Conservation (phyloP, 179 eudicot genomes). For the Beta corolliflora region DNA sequence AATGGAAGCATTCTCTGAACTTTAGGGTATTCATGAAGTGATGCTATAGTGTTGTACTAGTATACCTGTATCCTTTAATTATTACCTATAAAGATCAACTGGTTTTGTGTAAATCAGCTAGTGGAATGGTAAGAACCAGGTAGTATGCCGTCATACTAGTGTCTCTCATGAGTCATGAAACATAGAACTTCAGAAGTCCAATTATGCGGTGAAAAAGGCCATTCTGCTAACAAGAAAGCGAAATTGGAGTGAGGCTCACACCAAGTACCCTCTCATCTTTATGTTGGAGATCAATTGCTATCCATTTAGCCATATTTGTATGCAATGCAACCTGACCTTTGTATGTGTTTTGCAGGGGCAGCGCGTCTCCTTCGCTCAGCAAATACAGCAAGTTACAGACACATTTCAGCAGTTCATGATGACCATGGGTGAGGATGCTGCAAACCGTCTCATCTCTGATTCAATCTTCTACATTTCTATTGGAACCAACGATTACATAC, state of each 20-base stretch:
- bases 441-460: conserved; percentile 53
- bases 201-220: background rate
- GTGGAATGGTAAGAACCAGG: background rate
- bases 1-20: background rate
- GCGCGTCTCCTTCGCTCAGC: conserved; percentile 76
- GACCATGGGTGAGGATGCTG: conserved; percentile 68
- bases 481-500: conserved; percentile 87
- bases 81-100: background rate
- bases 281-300: no score
- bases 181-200: background rate
- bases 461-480: conserved; percentile 82
- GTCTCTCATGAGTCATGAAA: conserved; percentile 1
- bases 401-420: conserved; percentile 69
- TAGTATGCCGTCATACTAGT: background rate
- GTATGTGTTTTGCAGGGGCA: conserved; percentile 53
- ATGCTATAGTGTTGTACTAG: background rate
- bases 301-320: no score
- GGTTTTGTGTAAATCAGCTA: background rate
- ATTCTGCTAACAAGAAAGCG: no score
- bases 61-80: background rate
- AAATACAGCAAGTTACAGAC: conserved; percentile 77
- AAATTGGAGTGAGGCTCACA: no score
- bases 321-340: no score
- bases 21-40: background rate
- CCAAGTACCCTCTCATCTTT: no score